phyloP scores from a whole-genome alignment of 192 early-diverging fungal species.

The Spizellomyces sp. region DNA sequence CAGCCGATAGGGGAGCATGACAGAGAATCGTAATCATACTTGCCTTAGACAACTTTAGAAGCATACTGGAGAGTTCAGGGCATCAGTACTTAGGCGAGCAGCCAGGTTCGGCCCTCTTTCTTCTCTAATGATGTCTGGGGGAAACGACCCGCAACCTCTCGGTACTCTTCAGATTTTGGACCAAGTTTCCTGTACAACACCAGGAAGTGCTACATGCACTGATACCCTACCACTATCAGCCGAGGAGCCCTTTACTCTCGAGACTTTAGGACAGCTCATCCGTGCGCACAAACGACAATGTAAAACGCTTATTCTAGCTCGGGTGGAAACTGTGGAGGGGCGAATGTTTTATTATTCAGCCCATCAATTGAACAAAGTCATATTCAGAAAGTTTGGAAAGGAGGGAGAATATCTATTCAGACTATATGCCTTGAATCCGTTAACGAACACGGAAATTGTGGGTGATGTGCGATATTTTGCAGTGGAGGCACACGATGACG shows the following conservation, averaged over 20 bases:
- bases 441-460: conserved; percentile 69
- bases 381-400: conserved; percentile 66
- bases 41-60: too few relatives aligned
- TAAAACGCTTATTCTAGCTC: conserved; percentile 57
- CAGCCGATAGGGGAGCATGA: too few relatives aligned
- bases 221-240: not conserved
- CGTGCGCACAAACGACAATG: conserved; percentile 44
- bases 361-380: conserved; percentile 63
- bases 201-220: not conserved
- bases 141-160: not conserved
- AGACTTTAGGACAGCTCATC: conserved; percentile 57
- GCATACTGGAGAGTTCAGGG: too few relatives aligned
- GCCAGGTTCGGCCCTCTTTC: too few relatives aligned
- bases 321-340: conserved; percentile 66
- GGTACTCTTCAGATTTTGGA: not conserved
- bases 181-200: not conserved
- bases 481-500: conserved; percentile 25
- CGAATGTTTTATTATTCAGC: conserved; percentile 50
- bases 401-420: conserved; percentile 62
- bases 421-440: conserved; percentile 62
- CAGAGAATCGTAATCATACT: too few relatives aligned
- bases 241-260: conserved; percentile 63
- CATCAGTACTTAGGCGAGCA: too few relatives aligned
- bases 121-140: too few relatives aligned
- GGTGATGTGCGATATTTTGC: conserved; percentile 69